A percentile compares a stretch with the other conserved stretches of the same genome.
These are phyloP conservation scores for Diaporthe caulivora DNA, from an alignment of 2,329 filamentous ascomycete genomes.

Conservation along the genomic window DNA sequence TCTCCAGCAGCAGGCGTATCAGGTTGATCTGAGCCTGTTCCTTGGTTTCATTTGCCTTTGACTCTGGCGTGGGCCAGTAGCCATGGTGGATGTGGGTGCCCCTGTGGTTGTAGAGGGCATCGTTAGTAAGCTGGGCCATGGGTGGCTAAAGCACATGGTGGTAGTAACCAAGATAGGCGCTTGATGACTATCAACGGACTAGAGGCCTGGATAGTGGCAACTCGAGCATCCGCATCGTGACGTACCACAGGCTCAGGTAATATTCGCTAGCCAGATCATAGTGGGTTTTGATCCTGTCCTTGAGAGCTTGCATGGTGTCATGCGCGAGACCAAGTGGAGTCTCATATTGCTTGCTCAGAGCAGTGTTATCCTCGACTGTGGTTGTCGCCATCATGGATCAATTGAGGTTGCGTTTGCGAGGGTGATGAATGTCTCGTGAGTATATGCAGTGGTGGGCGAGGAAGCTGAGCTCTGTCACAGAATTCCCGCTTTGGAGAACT, in stretches of 20 bases:
- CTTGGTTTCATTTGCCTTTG: conserved; percentile 63
- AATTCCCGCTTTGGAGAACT: neutral
- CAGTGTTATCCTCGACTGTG: conserved; percentile 46
- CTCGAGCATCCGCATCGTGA: conserved; percentile 6
- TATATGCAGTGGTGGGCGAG: neutral
- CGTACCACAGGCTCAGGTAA: conserved; percentile 71
- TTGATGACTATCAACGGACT: neutral
- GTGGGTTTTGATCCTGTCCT: conserved; percentile 70
- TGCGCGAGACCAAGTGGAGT: conserved; percentile 59
- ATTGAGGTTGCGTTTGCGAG: neutral
- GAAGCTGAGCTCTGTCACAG: neutral
- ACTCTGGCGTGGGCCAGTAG: conserved; percentile 64
- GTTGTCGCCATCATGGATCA: conserved; percentile 33
- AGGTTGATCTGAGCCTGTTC: conserved; percentile 69
- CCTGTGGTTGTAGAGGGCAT: conserved; percentile 51
- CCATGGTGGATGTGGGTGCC: conserved; percentile 75
- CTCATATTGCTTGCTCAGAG: conserved; percentile 59
- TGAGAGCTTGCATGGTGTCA: conserved; percentile 62
- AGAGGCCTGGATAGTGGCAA: neutral
- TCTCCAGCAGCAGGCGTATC: conserved; percentile 66
- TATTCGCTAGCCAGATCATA: conserved; percentile 73
- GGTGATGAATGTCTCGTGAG: neutral
- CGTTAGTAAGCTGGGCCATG: conserved; percentile 5
- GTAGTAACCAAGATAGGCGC: neutral
- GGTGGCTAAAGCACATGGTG: neutral